Conservation (phyloP, 441 rosid species). For the California macrophylla region DNA sequence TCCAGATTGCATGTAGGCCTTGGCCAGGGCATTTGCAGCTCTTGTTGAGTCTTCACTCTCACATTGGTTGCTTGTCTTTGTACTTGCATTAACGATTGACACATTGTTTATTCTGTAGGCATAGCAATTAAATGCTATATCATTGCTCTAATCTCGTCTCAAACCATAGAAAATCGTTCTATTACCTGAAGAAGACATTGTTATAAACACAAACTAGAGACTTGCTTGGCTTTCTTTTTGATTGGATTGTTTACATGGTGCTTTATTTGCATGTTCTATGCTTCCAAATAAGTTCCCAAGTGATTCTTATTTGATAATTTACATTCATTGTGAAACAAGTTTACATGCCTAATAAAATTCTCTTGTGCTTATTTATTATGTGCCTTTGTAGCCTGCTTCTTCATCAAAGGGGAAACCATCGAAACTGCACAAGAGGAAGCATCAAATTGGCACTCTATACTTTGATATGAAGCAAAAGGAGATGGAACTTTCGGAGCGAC, state of each 20-base stretch:
- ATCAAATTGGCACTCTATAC: slow-evolving; percentile 73
- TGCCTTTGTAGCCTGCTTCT: slow-evolving; percentile 41
- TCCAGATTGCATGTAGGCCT: background rate
- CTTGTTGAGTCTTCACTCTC: background rate
- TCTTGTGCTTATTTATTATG: background rate
- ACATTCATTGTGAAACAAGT: background rate
- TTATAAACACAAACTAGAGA: background rate
- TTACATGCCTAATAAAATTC: background rate
- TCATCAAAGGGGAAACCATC: slow-evolving; percentile 63
- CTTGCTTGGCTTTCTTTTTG: background rate
- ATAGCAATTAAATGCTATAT: background rate
- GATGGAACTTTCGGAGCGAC: slow-evolving; percentile 67
- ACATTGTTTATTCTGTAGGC: background rate
- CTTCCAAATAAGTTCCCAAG: background rate
- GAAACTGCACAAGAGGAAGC: slow-evolving; percentile 95
- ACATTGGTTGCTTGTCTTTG: background rate
- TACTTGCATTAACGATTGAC: background rate
- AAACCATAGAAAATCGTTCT: background rate
- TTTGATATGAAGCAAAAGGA: slow-evolving; percentile 84
- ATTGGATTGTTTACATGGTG: background rate
- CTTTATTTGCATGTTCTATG: background rate
- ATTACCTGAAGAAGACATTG: background rate
- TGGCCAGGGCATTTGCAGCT: background rate
- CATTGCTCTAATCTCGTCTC: background rate
- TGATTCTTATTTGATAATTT: background rate